Evolutionary conservation across 805 yeast genomes (phyloP).

Genomic region (Lachancea sp.): DNA sequence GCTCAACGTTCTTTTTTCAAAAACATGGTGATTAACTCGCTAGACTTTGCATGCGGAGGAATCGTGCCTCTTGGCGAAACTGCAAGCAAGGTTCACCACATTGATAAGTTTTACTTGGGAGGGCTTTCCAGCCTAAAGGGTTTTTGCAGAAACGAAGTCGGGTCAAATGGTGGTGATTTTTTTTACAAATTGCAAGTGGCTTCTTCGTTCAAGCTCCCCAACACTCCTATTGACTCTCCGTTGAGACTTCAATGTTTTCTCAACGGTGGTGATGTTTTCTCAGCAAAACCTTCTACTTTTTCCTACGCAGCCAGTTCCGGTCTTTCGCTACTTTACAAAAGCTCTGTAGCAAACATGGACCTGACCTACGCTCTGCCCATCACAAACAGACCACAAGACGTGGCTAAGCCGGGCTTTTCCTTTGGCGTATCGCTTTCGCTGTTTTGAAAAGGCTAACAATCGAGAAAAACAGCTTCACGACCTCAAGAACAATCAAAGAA

Average conservation of each 20-base stretch:
- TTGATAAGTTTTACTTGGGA: slow-evolving; percentile 71
- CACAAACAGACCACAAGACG: slow-evolving; percentile 39
- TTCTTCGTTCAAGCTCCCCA: slow-evolving; percentile 50
- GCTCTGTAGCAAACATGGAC: slow-evolving; percentile 49
- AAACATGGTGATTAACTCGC: slow-evolving; percentile 42
- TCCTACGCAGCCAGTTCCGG: slow-evolving; percentile 42
- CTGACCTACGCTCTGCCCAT: slow-evolving; percentile 51
- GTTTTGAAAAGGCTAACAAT: slow-evolving; percentile 18
- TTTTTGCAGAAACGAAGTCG: slow-evolving; percentile 53
- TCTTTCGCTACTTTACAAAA: slow-evolving; percentile 47
- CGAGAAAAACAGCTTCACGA: background rate
- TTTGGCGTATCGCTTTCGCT: slow-evolving; percentile 47
- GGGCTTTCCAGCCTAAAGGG: slow-evolving; percentile 60
- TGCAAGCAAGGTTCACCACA: slow-evolving; percentile 43
- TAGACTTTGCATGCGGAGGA: slow-evolving; percentile 46
- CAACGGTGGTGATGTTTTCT: slow-evolving; percentile 46
- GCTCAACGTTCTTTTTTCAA: slow-evolving; percentile 37
- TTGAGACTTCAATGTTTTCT: slow-evolving; percentile 55
- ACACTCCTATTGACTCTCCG: slow-evolving; percentile 39
- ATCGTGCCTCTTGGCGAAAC: slow-evolving; percentile 32
- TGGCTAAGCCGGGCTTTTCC: slow-evolving; percentile 49
- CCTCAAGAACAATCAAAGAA: too few relatives aligned
- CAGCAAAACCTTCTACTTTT: slow-evolving; percentile 17
- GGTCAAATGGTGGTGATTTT: slow-evolving; percentile 54
- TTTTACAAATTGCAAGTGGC: slow-evolving; percentile 45